These are phyloP conservation scores for Euptelea pleiosperma DNA, from an alignment of 164 flowering plant species.

Conservation along the genomic window DNA sequence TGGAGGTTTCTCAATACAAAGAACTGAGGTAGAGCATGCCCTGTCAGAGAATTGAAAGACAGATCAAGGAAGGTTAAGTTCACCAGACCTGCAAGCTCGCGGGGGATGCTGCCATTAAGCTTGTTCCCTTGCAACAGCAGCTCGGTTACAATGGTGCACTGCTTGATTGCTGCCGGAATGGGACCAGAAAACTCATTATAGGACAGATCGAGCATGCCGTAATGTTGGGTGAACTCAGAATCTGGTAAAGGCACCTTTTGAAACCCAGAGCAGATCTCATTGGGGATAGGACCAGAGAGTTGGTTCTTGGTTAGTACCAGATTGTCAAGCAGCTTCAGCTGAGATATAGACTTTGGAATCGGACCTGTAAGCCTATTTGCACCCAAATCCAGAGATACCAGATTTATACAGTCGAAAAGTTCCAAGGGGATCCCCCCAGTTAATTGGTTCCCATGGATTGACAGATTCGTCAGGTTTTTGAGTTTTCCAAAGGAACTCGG, in stretches of 20 bases:
- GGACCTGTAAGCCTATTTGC: conserved; percentile 42
- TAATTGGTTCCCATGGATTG: conserved; percentile 50
- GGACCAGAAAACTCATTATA: conserved; percentile 46
- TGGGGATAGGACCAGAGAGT: conserved; percentile 52
- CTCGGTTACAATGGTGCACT: conserved; percentile 39
- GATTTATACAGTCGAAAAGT: conserved; percentile 40
- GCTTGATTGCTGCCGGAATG: conserved; percentile 45
- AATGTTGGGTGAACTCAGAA: conserved; percentile 61
- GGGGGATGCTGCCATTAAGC: conserved; percentile 55
- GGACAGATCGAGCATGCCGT: conserved; percentile 66
- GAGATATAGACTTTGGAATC: conserved; percentile 42
- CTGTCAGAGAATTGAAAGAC: conserved; percentile 46
- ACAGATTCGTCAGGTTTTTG: conserved; percentile 54
- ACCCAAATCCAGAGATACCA: conserved; percentile 58
- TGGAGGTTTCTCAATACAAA: conserved; percentile 38
- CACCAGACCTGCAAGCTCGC: conserved; percentile 28
- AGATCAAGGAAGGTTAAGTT: conserved; percentile 51
- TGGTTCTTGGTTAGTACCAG: conserved; percentile 48
- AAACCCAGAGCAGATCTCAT: conserved; percentile 60
- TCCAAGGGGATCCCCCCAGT: conserved; percentile 47
- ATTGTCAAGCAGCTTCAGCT: conserved; percentile 48
- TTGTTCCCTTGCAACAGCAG: conserved; percentile 47
- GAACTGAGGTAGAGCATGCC: conserved; percentile 32
- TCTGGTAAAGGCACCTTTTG: conserved; percentile 53
- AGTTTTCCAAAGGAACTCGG: conserved; percentile 48